Evolutionary conservation across 225 moss, liverwort and hornwort genomes (phyloP).

Genomic region (Physcomitrellopsis africana): DNA sequence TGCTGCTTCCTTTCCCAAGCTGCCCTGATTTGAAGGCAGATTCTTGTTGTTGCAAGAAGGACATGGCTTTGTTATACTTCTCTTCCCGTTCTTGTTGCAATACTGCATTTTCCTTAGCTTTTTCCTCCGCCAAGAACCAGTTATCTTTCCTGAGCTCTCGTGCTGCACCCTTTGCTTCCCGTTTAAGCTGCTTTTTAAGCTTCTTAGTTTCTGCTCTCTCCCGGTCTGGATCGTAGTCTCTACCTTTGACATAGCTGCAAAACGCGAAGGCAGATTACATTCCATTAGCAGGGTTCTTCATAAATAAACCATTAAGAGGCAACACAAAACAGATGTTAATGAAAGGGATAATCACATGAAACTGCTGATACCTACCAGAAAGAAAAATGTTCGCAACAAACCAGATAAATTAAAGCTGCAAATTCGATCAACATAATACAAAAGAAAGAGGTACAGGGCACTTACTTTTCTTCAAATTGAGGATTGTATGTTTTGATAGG

Average conservation of each 20-base stretch:
- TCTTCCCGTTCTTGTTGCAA: constrained; percentile 79
- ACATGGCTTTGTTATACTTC: constrained; percentile 89
- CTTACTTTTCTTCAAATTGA: constrained; percentile 91
- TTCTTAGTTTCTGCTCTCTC: constrained; percentile 93
- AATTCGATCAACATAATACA: background rate
- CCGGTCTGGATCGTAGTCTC: constrained; percentile 92
- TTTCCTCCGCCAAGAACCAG: constrained; percentile 82
- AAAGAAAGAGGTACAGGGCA: constrained; percentile 3
- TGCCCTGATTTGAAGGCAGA: constrained; percentile 96
- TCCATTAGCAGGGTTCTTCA: constrained; percentile 22
- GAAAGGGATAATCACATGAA: background rate
- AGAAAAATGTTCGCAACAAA: background rate
- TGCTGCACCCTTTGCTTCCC: constrained; percentile 85
- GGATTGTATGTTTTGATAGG: constrained; percentile 93
- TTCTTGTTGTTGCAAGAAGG: constrained; percentile 90
- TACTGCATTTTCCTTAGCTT: constrained; percentile 57
- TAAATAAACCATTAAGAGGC: background rate
- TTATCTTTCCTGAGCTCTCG: constrained; percentile 95
- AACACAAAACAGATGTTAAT: constrained; percentile 8
- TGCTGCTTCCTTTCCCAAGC: constrained; percentile 83
- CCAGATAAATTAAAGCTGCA: background rate
- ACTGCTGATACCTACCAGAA: background rate
- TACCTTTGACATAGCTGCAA: constrained; percentile 64
- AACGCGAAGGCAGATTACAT: constrained; percentile 17
- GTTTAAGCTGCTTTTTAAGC: constrained; percentile 70